phyloP scores from a whole-genome alignment of 2,329 filamentous ascomycete genomes.

The Diaporthe batatas region DNA sequence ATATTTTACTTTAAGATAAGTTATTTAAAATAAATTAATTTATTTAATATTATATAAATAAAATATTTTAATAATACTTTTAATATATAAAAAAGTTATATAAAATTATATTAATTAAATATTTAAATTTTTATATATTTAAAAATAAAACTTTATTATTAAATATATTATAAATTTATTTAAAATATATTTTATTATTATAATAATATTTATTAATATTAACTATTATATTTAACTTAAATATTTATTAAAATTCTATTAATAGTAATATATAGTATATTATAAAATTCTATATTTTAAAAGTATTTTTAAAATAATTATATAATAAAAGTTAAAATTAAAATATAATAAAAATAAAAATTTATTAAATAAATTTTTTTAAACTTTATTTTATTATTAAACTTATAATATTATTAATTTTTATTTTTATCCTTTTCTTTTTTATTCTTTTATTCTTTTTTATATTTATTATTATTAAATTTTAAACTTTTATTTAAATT shows the following conservation, averaged over 20 bases:
- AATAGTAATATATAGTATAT: not conserved
- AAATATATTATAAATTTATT: not conserved
- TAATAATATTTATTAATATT: not conserved
- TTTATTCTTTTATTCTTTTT: too few species aligned
- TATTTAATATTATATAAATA: not conserved
- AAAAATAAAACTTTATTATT: conserved; percentile 1
- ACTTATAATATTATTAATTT: too few species aligned
- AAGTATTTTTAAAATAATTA: too few species aligned
- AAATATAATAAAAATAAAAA: too few species aligned
- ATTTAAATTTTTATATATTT: not conserved
- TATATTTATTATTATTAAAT: too few species aligned
- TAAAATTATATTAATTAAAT: not conserved
- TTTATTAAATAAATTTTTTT: too few species aligned
- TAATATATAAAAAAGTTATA: not conserved
- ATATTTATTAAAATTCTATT: not conserved
- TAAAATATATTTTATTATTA: conserved; percentile 7
- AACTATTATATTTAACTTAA: not conserved
- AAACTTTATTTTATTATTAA: too few species aligned
- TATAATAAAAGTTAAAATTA: not conserved
- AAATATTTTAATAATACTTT: not conserved
- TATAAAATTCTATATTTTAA: not conserved
- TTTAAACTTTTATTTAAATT: too few species aligned
- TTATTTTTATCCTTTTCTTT: too few species aligned
- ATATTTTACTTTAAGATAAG: not conserved
- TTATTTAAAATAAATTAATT: not conserved